A percentile compares a stretch with the other conserved stretches of the same genome.
phyloP scores from a whole-genome alignment of 345 rosid genomes.

The Eucalyptus victrix region DNA sequence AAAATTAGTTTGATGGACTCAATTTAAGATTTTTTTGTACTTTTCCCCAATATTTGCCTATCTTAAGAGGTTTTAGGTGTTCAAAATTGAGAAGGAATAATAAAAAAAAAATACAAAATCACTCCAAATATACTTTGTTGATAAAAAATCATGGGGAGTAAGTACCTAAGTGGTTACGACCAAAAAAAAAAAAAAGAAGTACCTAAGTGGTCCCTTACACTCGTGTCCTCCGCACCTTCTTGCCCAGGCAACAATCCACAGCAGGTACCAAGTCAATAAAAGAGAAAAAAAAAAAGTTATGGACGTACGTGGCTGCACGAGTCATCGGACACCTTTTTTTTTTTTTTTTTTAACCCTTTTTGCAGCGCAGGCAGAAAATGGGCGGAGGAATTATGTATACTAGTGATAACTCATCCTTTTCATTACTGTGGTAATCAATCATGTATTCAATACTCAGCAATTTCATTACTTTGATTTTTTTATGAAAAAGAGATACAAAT shows the following conservation, averaged over 20 bases:
- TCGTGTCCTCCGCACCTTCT: background rate
- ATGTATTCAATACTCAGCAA: background rate
- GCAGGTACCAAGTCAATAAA: background rate
- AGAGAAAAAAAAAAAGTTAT: background rate
- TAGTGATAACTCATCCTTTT: background rate
- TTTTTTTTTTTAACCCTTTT: no score
- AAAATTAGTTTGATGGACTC: accelerated
- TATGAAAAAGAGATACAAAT: no score
- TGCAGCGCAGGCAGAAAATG: background rate
- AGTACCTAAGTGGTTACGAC: background rate
- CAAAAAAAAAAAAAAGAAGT: no score
- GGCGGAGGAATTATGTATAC: background rate
- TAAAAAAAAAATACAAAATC: background rate
- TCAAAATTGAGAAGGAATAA: background rate
- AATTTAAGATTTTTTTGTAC: no score
- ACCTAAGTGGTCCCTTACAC: background rate
- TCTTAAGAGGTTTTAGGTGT: background rate
- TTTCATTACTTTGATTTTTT: background rate
- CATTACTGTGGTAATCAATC: background rate
- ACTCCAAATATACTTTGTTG: background rate
- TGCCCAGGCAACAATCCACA: background rate
- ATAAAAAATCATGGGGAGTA: background rate
- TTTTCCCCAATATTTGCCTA: no score
- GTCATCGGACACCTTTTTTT: background rate
- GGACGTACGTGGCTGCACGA: background rate